phyloP scores from a whole-genome alignment of 202 grass and related monocot species.

The Zizania palustris region DNA sequence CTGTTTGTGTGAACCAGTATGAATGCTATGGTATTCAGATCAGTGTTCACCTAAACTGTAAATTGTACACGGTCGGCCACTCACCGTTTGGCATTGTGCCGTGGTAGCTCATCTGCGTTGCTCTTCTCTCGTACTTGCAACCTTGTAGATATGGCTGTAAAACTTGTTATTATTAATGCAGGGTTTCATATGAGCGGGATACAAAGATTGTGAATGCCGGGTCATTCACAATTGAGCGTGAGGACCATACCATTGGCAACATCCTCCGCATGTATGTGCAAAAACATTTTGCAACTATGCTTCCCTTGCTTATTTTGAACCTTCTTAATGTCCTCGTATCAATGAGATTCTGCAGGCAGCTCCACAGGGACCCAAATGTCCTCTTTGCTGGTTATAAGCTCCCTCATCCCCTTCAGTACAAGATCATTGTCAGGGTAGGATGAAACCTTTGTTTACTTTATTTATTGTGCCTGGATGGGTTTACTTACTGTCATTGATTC shows the following conservation, averaged over 20 bases:
- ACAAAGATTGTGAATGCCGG: constrained; percentile 94
- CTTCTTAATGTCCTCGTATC: background rate
- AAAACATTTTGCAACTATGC: no score
- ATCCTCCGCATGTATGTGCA: constrained; percentile 72
- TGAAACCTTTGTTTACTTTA: background rate
- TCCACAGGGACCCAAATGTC: constrained; percentile 93
- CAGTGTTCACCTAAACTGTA: no score
- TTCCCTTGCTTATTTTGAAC: background rate
- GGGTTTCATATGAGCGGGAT: constrained; percentile 93
- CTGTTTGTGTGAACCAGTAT: constrained; percentile 11
- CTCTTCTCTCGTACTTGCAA: background rate
- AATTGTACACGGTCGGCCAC: no score
- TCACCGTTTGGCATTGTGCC: background rate
- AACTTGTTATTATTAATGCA: constrained; percentile 33
- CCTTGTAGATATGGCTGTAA: background rate
- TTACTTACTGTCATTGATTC: constrained; percentile 11
- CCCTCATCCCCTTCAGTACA: constrained; percentile 93
- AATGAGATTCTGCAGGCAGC: constrained; percentile 57
- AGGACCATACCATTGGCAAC: constrained; percentile 94
- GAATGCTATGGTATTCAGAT: constrained; percentile 3
- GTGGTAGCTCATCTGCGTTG: background rate
- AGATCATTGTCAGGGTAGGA: constrained; percentile 80
- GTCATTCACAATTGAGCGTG: constrained; percentile 84
- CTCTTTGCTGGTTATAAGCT: constrained; percentile 95
- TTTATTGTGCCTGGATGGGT: background rate